Conservation (phyloP, 148 eudicot genomes). For the Chenopodium berlandieri region DNA sequence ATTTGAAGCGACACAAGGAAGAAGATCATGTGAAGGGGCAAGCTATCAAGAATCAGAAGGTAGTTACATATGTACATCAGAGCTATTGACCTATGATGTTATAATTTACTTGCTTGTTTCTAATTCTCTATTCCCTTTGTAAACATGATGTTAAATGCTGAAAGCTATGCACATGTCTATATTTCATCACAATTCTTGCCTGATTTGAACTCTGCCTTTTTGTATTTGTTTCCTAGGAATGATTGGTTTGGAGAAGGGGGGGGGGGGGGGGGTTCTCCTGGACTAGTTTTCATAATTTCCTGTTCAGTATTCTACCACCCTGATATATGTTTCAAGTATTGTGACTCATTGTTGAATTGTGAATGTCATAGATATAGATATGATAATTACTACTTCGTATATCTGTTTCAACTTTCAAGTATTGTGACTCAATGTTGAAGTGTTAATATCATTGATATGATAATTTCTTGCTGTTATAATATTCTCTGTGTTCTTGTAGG, state of each 20-base stretch:
- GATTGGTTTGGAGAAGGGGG: no score
- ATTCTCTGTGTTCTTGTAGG: conserved; percentile 36
- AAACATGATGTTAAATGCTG: background rate
- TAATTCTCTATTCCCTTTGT: background rate
- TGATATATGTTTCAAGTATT: background rate
- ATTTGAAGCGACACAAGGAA: conserved; percentile 68
- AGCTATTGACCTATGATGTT: background rate
- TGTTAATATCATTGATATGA: background rate
- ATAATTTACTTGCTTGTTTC: background rate
- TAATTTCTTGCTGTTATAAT: background rate
- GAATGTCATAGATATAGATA: background rate
- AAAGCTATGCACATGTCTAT: background rate
- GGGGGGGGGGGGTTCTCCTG: background rate
- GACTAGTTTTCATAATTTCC: background rate
- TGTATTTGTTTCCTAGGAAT: background rate
- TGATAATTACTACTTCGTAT: background rate
- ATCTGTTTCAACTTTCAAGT: background rate
- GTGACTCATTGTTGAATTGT: background rate
- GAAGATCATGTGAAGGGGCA: conserved; percentile 85
- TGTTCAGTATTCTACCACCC: background rate
- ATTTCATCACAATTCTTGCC: background rate
- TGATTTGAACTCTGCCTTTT: background rate
- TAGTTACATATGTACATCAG: conserved; percentile 21
- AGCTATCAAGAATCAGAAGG: conserved; percentile 93
- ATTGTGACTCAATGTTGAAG: background rate